Percentiles rank a stretch among this genome's conserved stretches.
Evolutionary conservation across 2,329 filamentous ascomycete species (phyloP).

Genomic region (Acephala macrosclerotiorum): DNA sequence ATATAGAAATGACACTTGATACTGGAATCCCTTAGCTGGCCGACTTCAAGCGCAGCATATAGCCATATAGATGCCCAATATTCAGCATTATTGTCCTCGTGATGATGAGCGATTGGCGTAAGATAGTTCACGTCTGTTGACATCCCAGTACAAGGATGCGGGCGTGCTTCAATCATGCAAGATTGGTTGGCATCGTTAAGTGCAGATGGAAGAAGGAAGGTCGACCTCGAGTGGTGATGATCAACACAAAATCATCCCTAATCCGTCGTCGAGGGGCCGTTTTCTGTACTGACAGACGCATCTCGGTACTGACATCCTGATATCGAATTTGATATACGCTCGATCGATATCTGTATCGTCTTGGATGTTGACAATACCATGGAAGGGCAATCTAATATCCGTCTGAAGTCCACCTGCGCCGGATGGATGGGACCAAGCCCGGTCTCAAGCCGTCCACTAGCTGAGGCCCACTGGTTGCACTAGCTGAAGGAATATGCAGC

Average conservation of each 20-base stretch:
- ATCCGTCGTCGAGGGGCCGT: neutral
- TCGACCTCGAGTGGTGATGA: slow-evolving; percentile 12
- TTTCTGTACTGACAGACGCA: neutral
- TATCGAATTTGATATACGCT: neutral
- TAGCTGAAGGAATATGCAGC: slow-evolving; percentile 4
- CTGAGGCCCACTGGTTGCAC: neutral
- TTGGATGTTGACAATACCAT: neutral
- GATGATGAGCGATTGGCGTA: slow-evolving; percentile 33
- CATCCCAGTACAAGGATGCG: slow-evolving; percentile 32
- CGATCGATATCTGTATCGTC: neutral
- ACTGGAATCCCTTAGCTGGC: slow-evolving; percentile 3
- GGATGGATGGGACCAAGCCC: neutral
- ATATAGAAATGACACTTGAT: neutral
- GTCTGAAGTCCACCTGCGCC: neutral
- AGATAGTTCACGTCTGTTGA: slow-evolving; percentile 1
- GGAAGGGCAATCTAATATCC: neutral
- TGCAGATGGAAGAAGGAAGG: slow-evolving; percentile 18
- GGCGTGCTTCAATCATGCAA: slow-evolving; percentile 29
- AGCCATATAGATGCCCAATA: slow-evolving; percentile 20
- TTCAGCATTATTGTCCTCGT: slow-evolving; percentile 26
- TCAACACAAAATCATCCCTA: neutral
- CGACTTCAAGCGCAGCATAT: slow-evolving; percentile 19
- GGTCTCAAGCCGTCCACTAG: slow-evolving; percentile 4
- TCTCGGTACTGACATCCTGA: neutral
- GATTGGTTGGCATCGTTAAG: slow-evolving; percentile 27